Base-by-base conservation (phyloP, 2,329 filamentous ascomycete species). In the Phoma sp. region DNA sequence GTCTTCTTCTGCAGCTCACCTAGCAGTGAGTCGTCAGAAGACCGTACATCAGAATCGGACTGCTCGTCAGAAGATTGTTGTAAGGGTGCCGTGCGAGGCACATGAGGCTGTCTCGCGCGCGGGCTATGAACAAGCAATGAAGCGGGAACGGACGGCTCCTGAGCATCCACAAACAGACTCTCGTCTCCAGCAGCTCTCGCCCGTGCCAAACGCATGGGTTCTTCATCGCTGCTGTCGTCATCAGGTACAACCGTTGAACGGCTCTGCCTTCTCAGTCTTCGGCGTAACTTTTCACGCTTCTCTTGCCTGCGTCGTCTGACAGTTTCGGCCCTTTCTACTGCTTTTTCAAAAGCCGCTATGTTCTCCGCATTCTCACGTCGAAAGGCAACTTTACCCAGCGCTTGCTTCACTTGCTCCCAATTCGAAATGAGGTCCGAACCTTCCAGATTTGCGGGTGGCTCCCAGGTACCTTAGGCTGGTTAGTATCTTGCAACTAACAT, bases 401-500 rank as follows among this genome's bases (percentile, higher is more conserved):
- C 33, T 6, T 31, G 39, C 25, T 60, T 65, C 15, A 54, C 29
- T 1, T 51, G 29, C 12, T 51, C 6, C 52, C 52, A 55, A 4
- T 9, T 33, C 2, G 36, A 15, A 19, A 69, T 32, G 6, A 66
- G 32, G 6, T 38, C 27, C 15, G 55, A 46, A 3, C 50, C 53
- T 1, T 51, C 55, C 9, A 73, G 19, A 38, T 68, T 19, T 2
- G 45, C 38, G 10, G 38, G 25, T 10, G 71, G 71, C 50, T 74
- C 71, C 67, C 68, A 73, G 1, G 70, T 71, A 36, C 65, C 68
- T 58, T 43, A 43, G 22, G 29, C 25, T 19, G 4, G 41, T 61
- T 35, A 61, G 54, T n/a, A 36, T 39, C 7, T 24, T 13, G n/a
- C n/a, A 5, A n/a, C 5, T 3, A 22, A 27, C 3, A 10, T 24